Evolutionary conservation across 2,329 filamentous ascomycete genomes (phyloP), one percentile per base, ranked within the genome.

Genomic region (Stemphylium beticola): DNA sequence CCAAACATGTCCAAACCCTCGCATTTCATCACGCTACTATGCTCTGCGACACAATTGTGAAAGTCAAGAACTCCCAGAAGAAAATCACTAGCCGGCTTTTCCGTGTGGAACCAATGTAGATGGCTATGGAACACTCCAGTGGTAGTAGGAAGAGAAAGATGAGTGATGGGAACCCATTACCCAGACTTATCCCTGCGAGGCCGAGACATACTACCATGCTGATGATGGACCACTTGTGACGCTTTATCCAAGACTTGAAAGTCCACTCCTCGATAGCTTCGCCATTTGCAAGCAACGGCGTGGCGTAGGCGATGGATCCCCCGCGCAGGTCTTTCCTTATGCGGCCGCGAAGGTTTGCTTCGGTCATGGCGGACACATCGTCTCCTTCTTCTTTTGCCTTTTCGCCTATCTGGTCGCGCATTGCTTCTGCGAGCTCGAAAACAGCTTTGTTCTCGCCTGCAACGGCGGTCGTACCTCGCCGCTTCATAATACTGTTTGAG

Each of bases 361-460:
- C 59, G 0, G 49, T 49, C 0, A 60, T 7, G 3, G 40, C 5
- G 20, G 36, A 32, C 4, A 32, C 6, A 2, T 22, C 29, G 1
- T 31, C 37, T 12, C 29, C 39, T 17, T 55, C 24, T 34, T 54
- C 46, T 3, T 10, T 39, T n/a, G 10, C 5, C 20, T 20, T 3
- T 8, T 48, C 39, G 15, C 40, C 31, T 8, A 64, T 32, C 10
- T 59, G 48, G 14, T 20, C 31, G 12, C 34, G 43, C 52, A 68
- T 69, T 1, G 64, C 58, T 1, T 49, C 39, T 4, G 66, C 58
- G 9, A 70, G 60, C n/a, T 68, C 55, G 4, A 70, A 26, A 0
- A 66, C 31, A 18, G 67, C 60, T 47, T 66, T 65, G 15, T 59
- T 38, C n/a, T 62, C 55, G 3, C 65, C 62, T 6, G 59, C 56